Evolutionary conservation across 805 yeast species (phyloP).

Genomic region (Wickerhamomyces chaumierensis): DNA sequence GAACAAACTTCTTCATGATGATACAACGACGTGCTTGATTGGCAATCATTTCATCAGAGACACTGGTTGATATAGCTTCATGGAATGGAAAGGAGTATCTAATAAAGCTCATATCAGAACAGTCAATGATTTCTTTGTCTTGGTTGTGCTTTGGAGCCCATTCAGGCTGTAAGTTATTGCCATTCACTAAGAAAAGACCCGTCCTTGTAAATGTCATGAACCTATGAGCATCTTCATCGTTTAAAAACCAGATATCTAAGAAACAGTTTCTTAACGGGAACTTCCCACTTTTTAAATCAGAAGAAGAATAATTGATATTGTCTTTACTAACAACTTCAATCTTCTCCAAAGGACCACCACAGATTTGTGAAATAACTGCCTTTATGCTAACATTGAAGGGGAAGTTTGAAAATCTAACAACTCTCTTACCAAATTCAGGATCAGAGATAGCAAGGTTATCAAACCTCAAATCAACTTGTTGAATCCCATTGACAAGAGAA

Average conservation of each 20-base stretch:
- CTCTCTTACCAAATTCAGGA: slow-evolving; percentile 14
- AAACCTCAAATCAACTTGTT: not conserved
- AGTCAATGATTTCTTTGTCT: not conserved
- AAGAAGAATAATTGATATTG: slow-evolving; percentile 13
- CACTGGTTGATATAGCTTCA: slow-evolving; percentile 8
- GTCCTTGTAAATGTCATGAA: slow-evolving; percentile 42
- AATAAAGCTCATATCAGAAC: slow-evolving; percentile 2
- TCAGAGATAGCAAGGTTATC: not conserved
- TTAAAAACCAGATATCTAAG: slow-evolving; percentile 40
- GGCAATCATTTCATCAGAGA: slow-evolving; percentile 22
- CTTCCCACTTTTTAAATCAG: slow-evolving; percentile 2
- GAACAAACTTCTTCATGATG: slow-evolving; percentile 31
- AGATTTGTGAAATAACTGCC: slow-evolving; percentile 40
- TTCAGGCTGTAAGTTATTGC: slow-evolving; percentile 31
- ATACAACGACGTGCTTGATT: slow-evolving; percentile 47
- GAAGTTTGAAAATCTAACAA: slow-evolving; percentile 27
- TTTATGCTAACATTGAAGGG: slow-evolving; percentile 34
- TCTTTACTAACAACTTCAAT: slow-evolving; percentile 14
- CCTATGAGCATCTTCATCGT: slow-evolving; percentile 37
- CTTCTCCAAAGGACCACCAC: slow-evolving; percentile 63
- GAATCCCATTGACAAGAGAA: not conserved
- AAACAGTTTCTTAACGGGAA: slow-evolving; percentile 16
- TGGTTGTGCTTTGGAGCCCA: slow-evolving; percentile 26
- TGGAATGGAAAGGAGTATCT: slow-evolving; percentile 2
- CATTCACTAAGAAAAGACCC: slow-evolving; percentile 50